A percentile compares a stretch with the other conserved stretches of the same genome.
Evolutionary conservation across 1,139 yeast species (phyloP).

Genomic region (Debaryomyces sp.): DNA sequence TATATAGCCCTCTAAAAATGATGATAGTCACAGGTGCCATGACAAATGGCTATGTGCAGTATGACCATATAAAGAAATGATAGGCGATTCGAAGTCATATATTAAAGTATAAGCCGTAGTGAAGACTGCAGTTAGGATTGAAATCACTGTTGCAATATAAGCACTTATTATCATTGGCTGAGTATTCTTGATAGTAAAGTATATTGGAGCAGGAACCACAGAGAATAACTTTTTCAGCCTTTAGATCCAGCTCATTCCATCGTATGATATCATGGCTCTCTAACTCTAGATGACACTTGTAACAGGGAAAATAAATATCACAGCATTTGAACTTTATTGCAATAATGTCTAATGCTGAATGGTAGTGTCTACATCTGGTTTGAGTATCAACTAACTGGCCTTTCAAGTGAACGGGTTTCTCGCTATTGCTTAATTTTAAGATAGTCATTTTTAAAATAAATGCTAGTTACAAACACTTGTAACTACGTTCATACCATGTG

Average conservation of each 20-base stretch:
- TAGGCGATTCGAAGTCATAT: not conserved
- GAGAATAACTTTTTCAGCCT: constrained; percentile 26
- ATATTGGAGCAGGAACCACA: constrained; percentile 41
- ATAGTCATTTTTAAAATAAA: not conserved
- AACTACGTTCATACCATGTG: not conserved
- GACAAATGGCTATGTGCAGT: constrained; percentile 1
- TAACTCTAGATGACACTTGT: constrained; percentile 36
- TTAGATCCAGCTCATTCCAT: constrained; percentile 22
- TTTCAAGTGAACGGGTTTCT: constrained; percentile 1
- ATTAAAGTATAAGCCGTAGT: constrained; percentile 41
- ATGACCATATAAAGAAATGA: not conserved
- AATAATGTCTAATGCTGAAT: constrained; percentile 37
- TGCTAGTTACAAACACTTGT: not conserved
- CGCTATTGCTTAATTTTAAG: not conserved
- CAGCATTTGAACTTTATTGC: constrained; percentile 49
- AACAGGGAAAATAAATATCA: constrained; percentile 40
- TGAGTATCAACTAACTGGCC: constrained; percentile 32
- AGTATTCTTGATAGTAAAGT: constrained; percentile 33
- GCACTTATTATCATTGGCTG: constrained; percentile 20
- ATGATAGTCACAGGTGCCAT: not conserved
- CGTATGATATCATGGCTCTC: constrained; percentile 19
- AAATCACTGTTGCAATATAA: constrained; percentile 29
- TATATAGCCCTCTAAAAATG: not conserved
- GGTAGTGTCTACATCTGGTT: constrained; percentile 46
- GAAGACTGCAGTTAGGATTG: constrained; percentile 43